These are phyloP conservation scores for Toxoplasma gondii DNA, from an alignment of 169 alveolate genomes.

Conservation along the genomic window DNA sequence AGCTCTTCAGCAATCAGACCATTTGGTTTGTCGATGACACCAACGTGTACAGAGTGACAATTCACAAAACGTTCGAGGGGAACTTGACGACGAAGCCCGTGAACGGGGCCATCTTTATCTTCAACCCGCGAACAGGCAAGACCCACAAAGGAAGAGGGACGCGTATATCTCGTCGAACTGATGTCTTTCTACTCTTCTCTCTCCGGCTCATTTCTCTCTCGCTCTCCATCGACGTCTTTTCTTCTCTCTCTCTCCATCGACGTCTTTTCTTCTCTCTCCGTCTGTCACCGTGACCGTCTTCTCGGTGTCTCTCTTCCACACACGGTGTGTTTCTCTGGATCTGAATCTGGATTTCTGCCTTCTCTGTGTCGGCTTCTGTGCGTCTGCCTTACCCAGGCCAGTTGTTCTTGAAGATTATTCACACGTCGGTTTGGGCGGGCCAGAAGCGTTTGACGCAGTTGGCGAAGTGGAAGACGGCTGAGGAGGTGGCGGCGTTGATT, in stretches of 20 bases:
- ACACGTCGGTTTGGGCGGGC: constrained; percentile 99
- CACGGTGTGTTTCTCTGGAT: too few species aligned
- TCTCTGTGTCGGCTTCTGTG: neutral
- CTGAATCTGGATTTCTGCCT: neutral
- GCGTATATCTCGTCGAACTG: neutral
- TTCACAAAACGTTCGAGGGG: constrained; percentile 99
- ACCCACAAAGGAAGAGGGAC: neutral
- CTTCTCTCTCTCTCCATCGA: neutral
- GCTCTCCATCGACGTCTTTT: neutral
- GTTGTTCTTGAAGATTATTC: constrained; percentile 98
- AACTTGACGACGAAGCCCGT: constrained; percentile 99
- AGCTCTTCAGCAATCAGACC: constrained; percentile 97
- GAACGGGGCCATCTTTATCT: constrained; percentile 99
- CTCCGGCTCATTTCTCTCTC: neutral
- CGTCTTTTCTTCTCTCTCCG: neutral
- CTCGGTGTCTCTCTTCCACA: too few species aligned
- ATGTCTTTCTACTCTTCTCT: neutral
- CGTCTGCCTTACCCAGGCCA: constrained; percentile 86
- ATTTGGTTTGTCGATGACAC: constrained; percentile 99
- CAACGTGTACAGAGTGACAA: constrained; percentile 99
- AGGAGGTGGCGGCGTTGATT: constrained; percentile 99
- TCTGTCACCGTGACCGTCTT: too few species aligned
- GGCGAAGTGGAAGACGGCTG: constrained; percentile 99
- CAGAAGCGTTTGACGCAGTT: constrained; percentile 99
- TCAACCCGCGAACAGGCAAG: constrained; percentile 96